A percentile compares a stretch with the other conserved stretches of the same genome.
Evolutionary conservation across 2,329 filamentous ascomycete genomes (phyloP).

Genomic region (Trichoderma semiorbis): DNA sequence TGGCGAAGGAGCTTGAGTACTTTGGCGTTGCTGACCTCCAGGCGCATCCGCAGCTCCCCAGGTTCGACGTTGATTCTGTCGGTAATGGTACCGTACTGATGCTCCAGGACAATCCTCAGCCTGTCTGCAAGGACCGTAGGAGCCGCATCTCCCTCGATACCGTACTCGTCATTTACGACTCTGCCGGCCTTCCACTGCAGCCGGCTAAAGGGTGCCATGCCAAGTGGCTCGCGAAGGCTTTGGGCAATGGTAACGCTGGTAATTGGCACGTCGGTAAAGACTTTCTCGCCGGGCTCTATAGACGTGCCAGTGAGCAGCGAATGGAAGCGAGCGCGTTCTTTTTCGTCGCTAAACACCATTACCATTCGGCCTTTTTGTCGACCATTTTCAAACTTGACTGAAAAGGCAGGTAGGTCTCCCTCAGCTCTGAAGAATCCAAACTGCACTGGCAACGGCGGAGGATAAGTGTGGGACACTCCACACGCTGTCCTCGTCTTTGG

Average conservation of each 20-base stretch:
- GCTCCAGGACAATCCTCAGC: conserved; percentile 71
- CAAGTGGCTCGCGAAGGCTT: conserved; percentile 48
- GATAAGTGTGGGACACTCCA: conserved; percentile 67
- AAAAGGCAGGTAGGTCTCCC: conserved; percentile 63
- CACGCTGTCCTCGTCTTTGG: conserved; percentile 74
- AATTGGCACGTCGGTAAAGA: conserved; percentile 67
- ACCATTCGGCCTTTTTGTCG: conserved; percentile 68
- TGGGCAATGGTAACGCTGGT: conserved; percentile 61
- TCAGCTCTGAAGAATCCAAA: conserved; percentile 76
- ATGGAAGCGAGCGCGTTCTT: conserved; percentile 68
- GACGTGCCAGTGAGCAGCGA: conserved; percentile 69
- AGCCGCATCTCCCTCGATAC: conserved; percentile 55
- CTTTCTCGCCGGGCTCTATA: conserved; percentile 63
- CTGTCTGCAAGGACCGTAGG: conserved; percentile 73
- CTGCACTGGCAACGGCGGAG: conserved; percentile 64
- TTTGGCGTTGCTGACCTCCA: conserved; percentile 60
- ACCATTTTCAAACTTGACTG: conserved; percentile 66
- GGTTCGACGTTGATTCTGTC: conserved; percentile 80
- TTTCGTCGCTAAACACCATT: conserved; percentile 71
- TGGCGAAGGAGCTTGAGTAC: conserved; percentile 66
- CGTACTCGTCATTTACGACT: conserved; percentile 69
- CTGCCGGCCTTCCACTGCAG: conserved; percentile 64
- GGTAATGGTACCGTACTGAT: conserved; percentile 71
- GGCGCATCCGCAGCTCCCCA: conserved; percentile 65
- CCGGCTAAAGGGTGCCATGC: conserved; percentile 47